These are phyloP conservation scores for Alectoria sarmentosa DNA, from an alignment of 495 filamentous ascomycete species.

Conservation along the genomic window DNA sequence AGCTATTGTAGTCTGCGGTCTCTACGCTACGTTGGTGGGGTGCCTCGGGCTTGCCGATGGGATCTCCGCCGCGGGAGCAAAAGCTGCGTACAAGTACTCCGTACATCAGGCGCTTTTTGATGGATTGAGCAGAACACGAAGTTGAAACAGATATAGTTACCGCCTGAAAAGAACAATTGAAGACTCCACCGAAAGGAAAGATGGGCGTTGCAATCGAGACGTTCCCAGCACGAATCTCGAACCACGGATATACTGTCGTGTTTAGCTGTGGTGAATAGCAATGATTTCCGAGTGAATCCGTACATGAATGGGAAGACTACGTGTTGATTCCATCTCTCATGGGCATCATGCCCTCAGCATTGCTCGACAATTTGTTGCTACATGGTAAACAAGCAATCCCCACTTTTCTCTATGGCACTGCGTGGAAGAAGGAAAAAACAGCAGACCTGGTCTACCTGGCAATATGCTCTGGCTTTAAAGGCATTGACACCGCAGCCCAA, in stretches of 20 bases:
- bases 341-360: conserved; percentile 10
- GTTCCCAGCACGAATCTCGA: background rate
- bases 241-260: background rate
- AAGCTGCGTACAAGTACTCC: too few relatives aligned
- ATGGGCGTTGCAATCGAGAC: background rate
- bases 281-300: background rate
- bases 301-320: background rate
- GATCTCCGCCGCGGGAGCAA: too few relatives aligned
- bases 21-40: background rate
- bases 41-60: too few relatives aligned
- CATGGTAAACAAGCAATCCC: conserved; percentile 8
- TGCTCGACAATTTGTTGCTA: conserved; percentile 6
- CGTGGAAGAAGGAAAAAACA: conserved; percentile 76
- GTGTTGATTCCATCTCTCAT: background rate
- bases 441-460: conserved; percentile 61
- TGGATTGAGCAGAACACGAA: too few relatives aligned
- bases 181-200: too few relatives aligned
- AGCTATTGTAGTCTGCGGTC: too few relatives aligned
- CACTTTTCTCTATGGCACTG: conserved; percentile 68
- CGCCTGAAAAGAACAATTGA: too few relatives aligned
- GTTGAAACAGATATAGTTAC: too few relatives aligned
- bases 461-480: conserved; percentile 62
- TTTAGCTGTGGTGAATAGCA: background rate
- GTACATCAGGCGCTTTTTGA: too few relatives aligned
- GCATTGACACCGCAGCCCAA: conserved; percentile 73